Evolutionary conservation across 2,329 filamentous ascomycete genomes (phyloP).

Genomic region (Pyricularia grisea): DNA sequence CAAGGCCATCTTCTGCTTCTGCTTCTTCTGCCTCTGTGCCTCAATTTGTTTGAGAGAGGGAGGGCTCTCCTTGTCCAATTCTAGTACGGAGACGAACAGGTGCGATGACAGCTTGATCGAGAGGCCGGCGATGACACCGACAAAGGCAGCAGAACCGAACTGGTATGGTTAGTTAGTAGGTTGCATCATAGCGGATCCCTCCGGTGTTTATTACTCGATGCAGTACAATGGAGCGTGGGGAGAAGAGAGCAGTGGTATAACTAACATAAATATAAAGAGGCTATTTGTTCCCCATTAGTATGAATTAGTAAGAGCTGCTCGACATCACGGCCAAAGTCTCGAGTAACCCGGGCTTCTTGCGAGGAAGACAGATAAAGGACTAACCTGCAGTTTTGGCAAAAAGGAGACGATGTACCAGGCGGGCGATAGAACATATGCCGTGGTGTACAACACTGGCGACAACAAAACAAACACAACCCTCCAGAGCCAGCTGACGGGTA

Average conservation of each 20-base stretch:
- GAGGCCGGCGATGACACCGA: constrained; percentile 57
- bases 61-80: constrained; percentile 19
- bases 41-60: background rate
- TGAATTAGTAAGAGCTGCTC: constrained; percentile 3
- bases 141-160: constrained; percentile 56
- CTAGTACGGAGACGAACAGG: constrained; percentile 41
- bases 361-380: constrained; percentile 5
- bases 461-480: constrained; percentile 21
- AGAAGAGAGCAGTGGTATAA: background rate
- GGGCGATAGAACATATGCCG: constrained; percentile 16
- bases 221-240: background rate
- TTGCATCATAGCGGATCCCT: constrained; percentile 21
- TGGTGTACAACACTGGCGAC: constrained; percentile 25
- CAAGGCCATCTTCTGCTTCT: background rate
- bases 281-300: constrained; percentile 13
- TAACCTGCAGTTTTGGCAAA: constrained; percentile 21
- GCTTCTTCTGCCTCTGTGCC: background rate
- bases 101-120: constrained; percentile 47
- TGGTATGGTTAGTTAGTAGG: constrained; percentile 10
- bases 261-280: constrained; percentile 34
- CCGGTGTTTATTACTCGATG: constrained; percentile 16
- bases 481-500: constrained; percentile 12
- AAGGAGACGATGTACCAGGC: constrained; percentile 21
- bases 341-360: background rate
- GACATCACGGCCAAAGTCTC: background rate